Base-by-base conservation (phyloP, 2,329 filamentous ascomycete species). In the Sarocladium oryzae region DNA sequence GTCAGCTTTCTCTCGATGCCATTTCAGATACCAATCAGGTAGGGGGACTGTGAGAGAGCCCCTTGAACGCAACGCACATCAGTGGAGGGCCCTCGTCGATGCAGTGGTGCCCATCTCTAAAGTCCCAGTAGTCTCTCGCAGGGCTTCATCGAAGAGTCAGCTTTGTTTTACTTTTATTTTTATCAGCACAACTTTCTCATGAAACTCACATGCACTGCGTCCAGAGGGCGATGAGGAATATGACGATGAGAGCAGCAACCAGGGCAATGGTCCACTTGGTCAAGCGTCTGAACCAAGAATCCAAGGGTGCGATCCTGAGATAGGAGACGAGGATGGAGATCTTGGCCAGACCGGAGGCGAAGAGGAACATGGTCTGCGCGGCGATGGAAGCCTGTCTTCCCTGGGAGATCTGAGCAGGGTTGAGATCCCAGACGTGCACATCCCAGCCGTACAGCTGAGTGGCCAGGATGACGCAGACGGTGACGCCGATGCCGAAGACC, bases 251-350 rank as follows among this genome's bases (percentile, higher is more conserved):
- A 3, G 61, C 35, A 2, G 59, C 57, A 1, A 71, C 61, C 1
- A 65, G 43, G 9, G 13, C 55, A 5, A 69, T 61, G 1, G 61
- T 55, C 3, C 24, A 54, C 53, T 57, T 58, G 0, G 66, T 69
- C n/a, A 64, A 51, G 2, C 60, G 60, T 4, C 63, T 61, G 43
- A 72, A 69, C 61, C 56, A 60, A 2, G 64, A 64, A 3, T 58
- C 55, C 9, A 53, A 49, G 0, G 64, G 62, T 1, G 68, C 69
- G n/a, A 73, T 66, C 10, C 70, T 61, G 2, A 71, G 59, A 52
- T 73, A 73, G 26, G 66, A 68, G 3, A 63, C 52, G 2, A 73
- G 60, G 26, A 73, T 72, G 1, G 70, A 72, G 2, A 66, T 51
- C 52, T 73, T 73, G 16, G 67, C 63, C 2, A 70, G 54, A 0